Conservation (phyloP, 768 basidiomycete genomes). For the Boletus rufocinnamomeus region DNA sequence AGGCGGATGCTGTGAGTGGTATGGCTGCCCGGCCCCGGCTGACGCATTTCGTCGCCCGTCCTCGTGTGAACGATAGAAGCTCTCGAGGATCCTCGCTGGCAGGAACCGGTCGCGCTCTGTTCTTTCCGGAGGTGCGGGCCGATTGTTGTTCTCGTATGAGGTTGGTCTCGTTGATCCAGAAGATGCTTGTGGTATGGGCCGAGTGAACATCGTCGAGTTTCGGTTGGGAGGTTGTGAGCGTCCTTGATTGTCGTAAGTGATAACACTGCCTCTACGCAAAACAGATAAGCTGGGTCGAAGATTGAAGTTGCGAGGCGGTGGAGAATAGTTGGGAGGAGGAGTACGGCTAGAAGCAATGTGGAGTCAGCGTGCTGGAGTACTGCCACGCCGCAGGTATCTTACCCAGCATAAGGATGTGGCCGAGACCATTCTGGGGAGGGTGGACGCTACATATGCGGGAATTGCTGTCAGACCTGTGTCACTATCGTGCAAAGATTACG, state of each 20-base stretch:
- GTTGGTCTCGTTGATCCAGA: conserved; percentile 13
- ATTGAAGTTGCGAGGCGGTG: conserved; percentile 20
- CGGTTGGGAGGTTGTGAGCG: conserved; percentile 17
- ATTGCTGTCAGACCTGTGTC: conserved; percentile 4
- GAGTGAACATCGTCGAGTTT: conserved; percentile 10
- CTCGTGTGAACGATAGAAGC: conserved; percentile 25
- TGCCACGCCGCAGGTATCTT: background rate
- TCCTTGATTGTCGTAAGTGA: conserved; percentile 5
- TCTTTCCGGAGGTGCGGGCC: conserved; percentile 17
- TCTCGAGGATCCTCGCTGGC: conserved; percentile 25
- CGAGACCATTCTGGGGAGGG: conserved; percentile 30
- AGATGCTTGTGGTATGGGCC: conserved; percentile 10
- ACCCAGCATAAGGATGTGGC: conserved; percentile 31
- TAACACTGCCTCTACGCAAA: conserved; percentile 15
- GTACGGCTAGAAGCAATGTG: conserved; percentile 21
- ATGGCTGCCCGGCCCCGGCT: conserved; percentile 10
- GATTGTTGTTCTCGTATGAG: conserved; percentile 19
- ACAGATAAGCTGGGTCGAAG: conserved; percentile 18
- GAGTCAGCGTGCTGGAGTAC: conserved; percentile 2
- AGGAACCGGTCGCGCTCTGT: conserved; percentile 29
- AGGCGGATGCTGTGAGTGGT: conserved; percentile 4
- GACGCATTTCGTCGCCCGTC: conserved; percentile 26
- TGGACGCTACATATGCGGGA: conserved; percentile 24
- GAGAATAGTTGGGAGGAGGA: conserved; percentile 25
- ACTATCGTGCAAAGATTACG: background rate